A percentile compares a stretch with the other conserved stretches of the same genome.
Evolutionary conservation across 257 asterid genomes (phyloP).

Genomic region (Mentha longifolia): DNA sequence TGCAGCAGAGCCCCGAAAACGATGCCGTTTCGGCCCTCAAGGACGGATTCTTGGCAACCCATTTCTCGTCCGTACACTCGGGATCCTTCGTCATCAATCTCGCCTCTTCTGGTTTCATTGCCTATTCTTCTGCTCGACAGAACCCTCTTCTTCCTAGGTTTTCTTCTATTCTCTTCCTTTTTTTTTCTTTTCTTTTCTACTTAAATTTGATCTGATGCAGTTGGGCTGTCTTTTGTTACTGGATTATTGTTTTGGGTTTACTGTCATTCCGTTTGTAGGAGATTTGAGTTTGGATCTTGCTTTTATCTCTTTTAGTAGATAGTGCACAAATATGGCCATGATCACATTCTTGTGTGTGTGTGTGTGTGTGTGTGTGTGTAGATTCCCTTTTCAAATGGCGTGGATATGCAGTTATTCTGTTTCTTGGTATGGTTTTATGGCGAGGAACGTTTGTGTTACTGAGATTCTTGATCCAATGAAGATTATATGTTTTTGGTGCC

Average conservation of each 20-base stretch:
- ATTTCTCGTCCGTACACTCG: slow-evolving; percentile 57
- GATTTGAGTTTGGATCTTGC: neutral
- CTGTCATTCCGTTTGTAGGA: neutral
- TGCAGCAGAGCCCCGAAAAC: slow-evolving; percentile 53
- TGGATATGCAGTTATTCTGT: neutral
- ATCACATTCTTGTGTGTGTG: neutral
- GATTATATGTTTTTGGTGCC: neutral
- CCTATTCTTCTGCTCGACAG: slow-evolving; percentile 60
- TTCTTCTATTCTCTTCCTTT: neutral
- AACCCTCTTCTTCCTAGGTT: slow-evolving; percentile 83
- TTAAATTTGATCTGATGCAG: neutral
- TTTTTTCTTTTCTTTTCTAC: neutral
- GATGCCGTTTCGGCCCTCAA: slow-evolving; percentile 55
- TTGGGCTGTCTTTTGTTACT: neutral
- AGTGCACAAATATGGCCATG: neutral
- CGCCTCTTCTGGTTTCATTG: slow-evolving; percentile 66
- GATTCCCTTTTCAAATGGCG: neutral
- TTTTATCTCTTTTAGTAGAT: neutral
- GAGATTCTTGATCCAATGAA: no score
- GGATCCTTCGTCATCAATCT: slow-evolving; percentile 69
- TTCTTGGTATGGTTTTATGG: no score
- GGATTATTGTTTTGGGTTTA: neutral
- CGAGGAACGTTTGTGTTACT: neutral
- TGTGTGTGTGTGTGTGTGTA: neutral
- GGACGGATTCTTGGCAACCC: slow-evolving; percentile 67